phyloP scores from a whole-genome alignment of 2,329 filamentous ascomycete species.

The Colletotrichum sp. region DNA sequence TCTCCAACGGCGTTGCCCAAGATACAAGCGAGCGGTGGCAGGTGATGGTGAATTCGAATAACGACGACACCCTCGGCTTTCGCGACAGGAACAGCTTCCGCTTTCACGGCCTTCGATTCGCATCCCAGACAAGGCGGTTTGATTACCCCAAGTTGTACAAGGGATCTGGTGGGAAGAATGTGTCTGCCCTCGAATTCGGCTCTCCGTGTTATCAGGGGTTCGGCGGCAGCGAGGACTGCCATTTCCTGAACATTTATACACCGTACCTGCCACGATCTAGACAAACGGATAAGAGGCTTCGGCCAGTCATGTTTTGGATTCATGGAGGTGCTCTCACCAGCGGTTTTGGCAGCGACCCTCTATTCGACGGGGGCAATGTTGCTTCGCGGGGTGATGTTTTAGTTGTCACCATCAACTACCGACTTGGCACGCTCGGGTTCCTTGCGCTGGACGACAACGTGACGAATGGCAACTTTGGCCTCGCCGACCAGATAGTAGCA shows the following conservation, averaged over 20 bases:
- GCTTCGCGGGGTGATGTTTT: conserved; percentile 53
- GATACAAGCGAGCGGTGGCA: conserved; percentile 39
- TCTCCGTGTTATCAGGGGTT: conserved; percentile 39
- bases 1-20: conserved; percentile 35
- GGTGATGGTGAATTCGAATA: conserved; percentile 40
- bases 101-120: conserved; percentile 49
- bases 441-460: conserved; percentile 54
- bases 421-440: conserved; percentile 62
- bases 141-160: conserved; percentile 39
- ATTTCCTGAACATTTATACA: conserved; percentile 51
- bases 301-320: conserved; percentile 52
- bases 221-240: conserved; percentile 42
- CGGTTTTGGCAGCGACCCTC: conserved; percentile 46
- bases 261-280: conserved; percentile 38
- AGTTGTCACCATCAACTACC: conserved; percentile 65
- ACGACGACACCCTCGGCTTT: conserved; percentile 43
- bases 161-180: conserved; percentile 27
- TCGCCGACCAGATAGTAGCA: conserved; percentile 53
- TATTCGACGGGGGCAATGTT: conserved; percentile 49
- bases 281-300: conserved; percentile 35
- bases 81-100: conserved; percentile 54
- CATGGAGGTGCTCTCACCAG: conserved; percentile 46
- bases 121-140: conserved; percentile 41
- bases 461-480: conserved; percentile 53
- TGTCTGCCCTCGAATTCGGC: conserved; percentile 34